Evolutionary conservation across 768 basidiomycete genomes (phyloP), one percentile per base, ranked within the genome.

Genomic region (Dacryopinax primogenitus): DNA sequence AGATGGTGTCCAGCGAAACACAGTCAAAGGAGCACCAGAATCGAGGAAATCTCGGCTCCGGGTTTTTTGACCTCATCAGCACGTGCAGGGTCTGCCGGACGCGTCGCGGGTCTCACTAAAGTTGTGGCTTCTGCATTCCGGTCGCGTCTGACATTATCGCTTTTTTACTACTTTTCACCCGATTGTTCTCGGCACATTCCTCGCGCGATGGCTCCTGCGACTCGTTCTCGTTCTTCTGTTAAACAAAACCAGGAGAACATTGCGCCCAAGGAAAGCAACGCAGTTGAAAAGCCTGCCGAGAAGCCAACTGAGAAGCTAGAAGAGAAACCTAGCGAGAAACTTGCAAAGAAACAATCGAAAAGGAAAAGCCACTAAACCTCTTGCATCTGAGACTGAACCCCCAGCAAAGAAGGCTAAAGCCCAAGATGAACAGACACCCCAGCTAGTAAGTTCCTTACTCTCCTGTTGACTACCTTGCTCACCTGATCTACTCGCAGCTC

Each of bases 1-100:
- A n/a, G n/a, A n/a, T n/a, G n/a, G n/a, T n/a, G n/a, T n/a, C n/a
- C n/a, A n/a, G n/a, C n/a, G n/a, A n/a, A n/a, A n/a, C n/a, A n/a
- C n/a, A n/a, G n/a, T n/a, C n/a, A n/a, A n/a, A n/a, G n/a, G n/a
- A n/a, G n/a, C n/a, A n/a, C n/a, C n/a, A n/a, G n/a, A n/a, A n/a
- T n/a, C n/a, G n/a, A n/a, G n/a, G n/a, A n/a, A n/a, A n/a, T 6
- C 21, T 58, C 51, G 51, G 51, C 51, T 58, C 51, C 51, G 51
- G 41, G 7, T 7, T 6, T 44, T 18, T 7, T 18, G 41, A 44
- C 41, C 41, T n/a, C n/a, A n/a, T n/a, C n/a, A n/a, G n/a, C n/a
- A n/a, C n/a, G n/a, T n/a, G n/a, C n/a, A n/a, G n/a, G n/a, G n/a
- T n/a, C n/a, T n/a, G n/a, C n/a, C n/a, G n/a, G n/a, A n/a, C n/a